Evolutionary conservation across 2,329 filamentous ascomycete genomes (phyloP).

Genomic region (Grosmannia penicillata): DNA sequence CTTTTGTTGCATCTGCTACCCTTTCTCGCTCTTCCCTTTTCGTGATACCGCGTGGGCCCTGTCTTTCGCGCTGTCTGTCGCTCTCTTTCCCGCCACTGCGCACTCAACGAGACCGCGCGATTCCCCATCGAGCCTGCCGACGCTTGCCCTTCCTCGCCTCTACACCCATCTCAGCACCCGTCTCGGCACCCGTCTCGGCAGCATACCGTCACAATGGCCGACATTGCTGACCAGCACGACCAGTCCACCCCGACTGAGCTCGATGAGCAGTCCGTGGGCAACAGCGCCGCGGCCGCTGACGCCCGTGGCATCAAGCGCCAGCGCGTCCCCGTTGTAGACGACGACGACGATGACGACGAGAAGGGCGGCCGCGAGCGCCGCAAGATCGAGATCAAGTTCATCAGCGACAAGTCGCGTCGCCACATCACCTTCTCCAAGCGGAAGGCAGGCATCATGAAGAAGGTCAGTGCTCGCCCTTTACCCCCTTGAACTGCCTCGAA

Average conservation of each 20-base stretch:
- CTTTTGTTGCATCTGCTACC: constrained; percentile 19
- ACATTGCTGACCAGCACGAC: constrained; percentile 66
- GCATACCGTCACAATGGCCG: constrained; percentile 51
- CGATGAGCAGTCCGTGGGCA: constrained; percentile 61
- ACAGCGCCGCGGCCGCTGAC: constrained; percentile 52
- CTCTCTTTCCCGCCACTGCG: not conserved
- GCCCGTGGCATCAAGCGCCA: constrained; percentile 79
- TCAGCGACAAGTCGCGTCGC: constrained; percentile 97
- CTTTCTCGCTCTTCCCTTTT: constrained; percentile 17
- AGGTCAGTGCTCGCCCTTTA: constrained; percentile 54
- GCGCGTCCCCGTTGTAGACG: constrained; percentile 70
- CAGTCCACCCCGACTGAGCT: constrained; percentile 60
- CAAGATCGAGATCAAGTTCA: constrained; percentile 99
- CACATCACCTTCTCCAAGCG: constrained; percentile 99
- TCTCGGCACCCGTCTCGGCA: too few species aligned
- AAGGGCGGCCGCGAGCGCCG: constrained; percentile 94
- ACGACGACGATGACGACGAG: constrained; percentile 95
- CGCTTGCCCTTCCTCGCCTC: too few species aligned
- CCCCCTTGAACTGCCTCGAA: not conserved
- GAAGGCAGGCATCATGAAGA: constrained; percentile 99
- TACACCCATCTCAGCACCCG: too few species aligned
- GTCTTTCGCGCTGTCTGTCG: not conserved
- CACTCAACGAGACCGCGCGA: too few species aligned
- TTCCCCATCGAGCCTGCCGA: too few species aligned
- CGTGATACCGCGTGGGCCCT: constrained; percentile 24